phyloP scores from a whole-genome alignment of 441 rosid genomes.

The Mallotus japonicus region DNA sequence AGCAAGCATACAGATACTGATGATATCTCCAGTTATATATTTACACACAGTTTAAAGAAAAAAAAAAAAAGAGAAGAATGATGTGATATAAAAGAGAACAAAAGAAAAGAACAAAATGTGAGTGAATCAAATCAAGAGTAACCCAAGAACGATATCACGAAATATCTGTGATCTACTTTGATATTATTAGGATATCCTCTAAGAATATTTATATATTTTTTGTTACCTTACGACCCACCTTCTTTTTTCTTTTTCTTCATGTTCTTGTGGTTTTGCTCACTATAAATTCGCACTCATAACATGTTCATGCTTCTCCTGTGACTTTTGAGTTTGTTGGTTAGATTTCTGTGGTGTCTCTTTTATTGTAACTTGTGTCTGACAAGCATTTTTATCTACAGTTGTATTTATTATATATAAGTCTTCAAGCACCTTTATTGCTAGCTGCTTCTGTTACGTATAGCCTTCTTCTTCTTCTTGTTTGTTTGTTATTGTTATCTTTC shows the following conservation, averaged over 20 bases:
- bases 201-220: background rate
- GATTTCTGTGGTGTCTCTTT: background rate
- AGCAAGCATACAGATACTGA: background rate
- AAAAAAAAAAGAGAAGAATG: no score
- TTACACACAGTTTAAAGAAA: background rate
- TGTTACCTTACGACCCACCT: constrained; percentile 4
- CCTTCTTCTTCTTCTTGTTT: background rate
- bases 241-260: background rate
- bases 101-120: background rate
- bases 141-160: constrained; percentile 56
- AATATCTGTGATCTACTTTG: constrained; percentile 58
- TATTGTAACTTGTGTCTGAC: background rate
- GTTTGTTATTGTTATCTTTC: background rate
- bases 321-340: constrained; percentile 25
- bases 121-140: constrained; percentile 45
- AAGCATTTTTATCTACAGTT: background rate
- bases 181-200: constrained; percentile 20
- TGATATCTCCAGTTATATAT: constrained; percentile 8
- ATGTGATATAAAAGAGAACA: no score
- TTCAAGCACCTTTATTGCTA: background rate
- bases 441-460: constrained; percentile 8
- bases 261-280: constrained; percentile 3
- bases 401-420: background rate
- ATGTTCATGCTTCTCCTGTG: constrained; percentile 41
- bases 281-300: constrained; percentile 29